A percentile compares a stretch with the other conserved stretches of the same genome.
Evolutionary conservation across 2,329 filamentous ascomycete genomes (phyloP).

Genomic region (Diaporthe nobilis): DNA sequence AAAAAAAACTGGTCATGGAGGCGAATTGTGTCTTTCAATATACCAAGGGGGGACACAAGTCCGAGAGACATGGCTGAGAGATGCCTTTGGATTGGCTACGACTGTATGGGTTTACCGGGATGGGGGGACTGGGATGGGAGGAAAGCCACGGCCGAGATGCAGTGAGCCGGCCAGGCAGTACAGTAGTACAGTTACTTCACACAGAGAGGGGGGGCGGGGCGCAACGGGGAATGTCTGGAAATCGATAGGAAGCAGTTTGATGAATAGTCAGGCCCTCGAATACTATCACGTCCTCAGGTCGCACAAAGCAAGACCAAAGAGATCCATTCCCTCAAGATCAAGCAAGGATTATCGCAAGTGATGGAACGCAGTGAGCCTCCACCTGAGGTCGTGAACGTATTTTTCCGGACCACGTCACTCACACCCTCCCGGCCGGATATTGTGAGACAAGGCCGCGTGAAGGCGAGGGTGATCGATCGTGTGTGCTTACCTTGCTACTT

Average conservation of each 20-base stretch:
- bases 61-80: conserved; percentile 32
- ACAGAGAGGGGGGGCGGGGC: background rate
- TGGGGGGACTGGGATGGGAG: background rate
- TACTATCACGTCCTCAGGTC: conserved; percentile 28
- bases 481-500: background rate
- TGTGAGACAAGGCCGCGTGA: conserved; percentile 21
- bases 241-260: conserved; percentile 31
- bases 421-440: conserved; percentile 19
- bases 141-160: conserved; percentile 13
- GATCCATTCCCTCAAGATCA: background rate
- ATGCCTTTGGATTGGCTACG: conserved; percentile 30
- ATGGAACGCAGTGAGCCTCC: conserved; percentile 20
- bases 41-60: conserved; percentile 38
- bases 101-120: conserved; percentile 8
- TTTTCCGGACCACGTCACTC: conserved; percentile 38
- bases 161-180: conserved; percentile 28
- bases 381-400: conserved; percentile 1
- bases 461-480: background rate
- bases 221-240: background rate
- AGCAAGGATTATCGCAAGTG: conserved; percentile 6
- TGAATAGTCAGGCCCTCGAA: conserved; percentile 29
- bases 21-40: conserved; percentile 36
- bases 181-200: conserved; percentile 19
- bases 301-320: conserved; percentile 4
- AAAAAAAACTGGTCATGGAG: conserved; percentile 30